phyloP scores from a whole-genome alignment of 495 filamentous ascomycete genomes.

The Neurospora terricola region DNA sequence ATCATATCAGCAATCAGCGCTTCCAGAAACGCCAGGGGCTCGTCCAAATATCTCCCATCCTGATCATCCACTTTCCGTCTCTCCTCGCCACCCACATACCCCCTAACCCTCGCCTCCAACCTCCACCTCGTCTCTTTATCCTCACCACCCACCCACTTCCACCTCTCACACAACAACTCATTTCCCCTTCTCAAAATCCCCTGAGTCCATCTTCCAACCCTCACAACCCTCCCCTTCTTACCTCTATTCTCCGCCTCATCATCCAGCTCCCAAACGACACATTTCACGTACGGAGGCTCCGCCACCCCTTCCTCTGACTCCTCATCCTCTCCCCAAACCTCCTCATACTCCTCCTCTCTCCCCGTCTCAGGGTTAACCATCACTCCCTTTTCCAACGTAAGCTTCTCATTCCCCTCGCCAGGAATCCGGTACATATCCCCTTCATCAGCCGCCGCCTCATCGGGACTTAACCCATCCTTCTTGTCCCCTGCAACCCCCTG shows the following conservation, averaged over 20 bases:
- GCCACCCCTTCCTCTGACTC: constrained; percentile 29
- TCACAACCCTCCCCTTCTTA: constrained; percentile 20
- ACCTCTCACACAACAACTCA: constrained; percentile 7
- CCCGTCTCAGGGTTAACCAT: constrained; percentile 40
- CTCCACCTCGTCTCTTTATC: constrained; percentile 5
- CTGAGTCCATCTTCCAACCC: constrained; percentile 35
- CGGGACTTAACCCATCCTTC: not conserved
- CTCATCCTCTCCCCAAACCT: constrained; percentile 42
- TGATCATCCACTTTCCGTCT: not conserved
- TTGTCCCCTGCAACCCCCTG: too few relatives aligned
- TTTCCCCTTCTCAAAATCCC: constrained; percentile 8
- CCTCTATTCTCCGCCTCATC: not conserved
- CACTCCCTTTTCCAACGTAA: constrained; percentile 37
- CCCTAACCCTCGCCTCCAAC: constrained; percentile 9
- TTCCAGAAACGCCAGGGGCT: not conserved
- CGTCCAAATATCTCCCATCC: not conserved
- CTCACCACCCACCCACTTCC: constrained; percentile 11
- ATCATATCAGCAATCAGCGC: not conserved
- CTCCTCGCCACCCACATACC: constrained; percentile 8
- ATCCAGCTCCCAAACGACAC: constrained; percentile 36
- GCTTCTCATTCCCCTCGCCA: constrained; percentile 20
- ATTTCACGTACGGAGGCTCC: constrained; percentile 25
- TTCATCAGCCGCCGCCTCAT: constrained; percentile 32
- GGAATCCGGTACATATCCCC: constrained; percentile 37
- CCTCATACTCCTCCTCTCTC: constrained; percentile 38